phyloP scores from a whole-genome alignment of 495 filamentous ascomycete genomes.

The Talaromyces liani region DNA sequence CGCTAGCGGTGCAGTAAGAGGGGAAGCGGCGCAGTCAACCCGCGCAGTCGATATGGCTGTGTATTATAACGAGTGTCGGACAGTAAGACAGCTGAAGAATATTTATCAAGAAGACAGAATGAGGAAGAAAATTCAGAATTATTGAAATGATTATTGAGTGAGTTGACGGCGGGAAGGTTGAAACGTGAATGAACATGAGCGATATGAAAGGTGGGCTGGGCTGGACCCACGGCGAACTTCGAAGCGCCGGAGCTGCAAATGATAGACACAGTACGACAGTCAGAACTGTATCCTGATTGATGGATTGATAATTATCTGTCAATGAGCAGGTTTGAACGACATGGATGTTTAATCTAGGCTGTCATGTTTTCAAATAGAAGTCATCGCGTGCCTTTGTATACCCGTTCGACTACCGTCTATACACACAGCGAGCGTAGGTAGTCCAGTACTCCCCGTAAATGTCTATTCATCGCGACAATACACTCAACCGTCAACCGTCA shows the following conservation, averaged over 20 bases:
- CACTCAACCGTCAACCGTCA: neutral
- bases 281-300: neutral
- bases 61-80: neutral
- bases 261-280: neutral
- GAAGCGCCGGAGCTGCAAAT: neutral
- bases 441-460: neutral
- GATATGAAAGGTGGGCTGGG: neutral
- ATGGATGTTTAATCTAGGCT: neutral
- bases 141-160: neutral
- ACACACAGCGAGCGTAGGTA: neutral
- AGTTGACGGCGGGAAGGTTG: neutral
- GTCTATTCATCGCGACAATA: neutral
- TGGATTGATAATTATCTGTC: neutral
- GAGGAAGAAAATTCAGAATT: neutral
- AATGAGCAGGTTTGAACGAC: neutral
- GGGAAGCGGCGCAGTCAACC: slow-evolving; percentile 1
- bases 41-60: neutral
- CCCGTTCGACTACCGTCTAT: neutral
- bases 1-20: neutral
- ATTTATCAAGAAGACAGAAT: neutral
- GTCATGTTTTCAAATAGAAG: neutral
- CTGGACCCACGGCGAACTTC: slow-evolving; percentile 1
- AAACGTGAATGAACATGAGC: neutral
- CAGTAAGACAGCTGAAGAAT: neutral
- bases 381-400: neutral